Evolutionary conservation across 352 stramenopile genomes (phyloP).

Genomic region (Thalassiosira delicatula): DNA sequence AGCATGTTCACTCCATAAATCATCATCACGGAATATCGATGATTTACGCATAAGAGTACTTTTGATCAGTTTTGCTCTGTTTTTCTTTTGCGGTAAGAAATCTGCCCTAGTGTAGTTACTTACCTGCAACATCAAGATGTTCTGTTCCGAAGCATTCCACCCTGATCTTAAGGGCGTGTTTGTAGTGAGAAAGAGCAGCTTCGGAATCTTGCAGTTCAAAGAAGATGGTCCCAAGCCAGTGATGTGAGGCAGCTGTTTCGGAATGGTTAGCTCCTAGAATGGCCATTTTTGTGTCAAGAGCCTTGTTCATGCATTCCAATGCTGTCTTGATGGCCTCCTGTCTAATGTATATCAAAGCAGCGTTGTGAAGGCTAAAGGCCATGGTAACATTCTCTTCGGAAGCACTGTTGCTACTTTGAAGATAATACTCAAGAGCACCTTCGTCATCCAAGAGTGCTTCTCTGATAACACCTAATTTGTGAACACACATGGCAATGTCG

Average conservation of each 20-base stretch:
- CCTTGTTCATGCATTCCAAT: constrained; percentile 66
- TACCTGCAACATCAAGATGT: constrained; percentile 61
- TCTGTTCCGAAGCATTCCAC: constrained; percentile 63
- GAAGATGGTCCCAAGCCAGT: constrained; percentile 69
- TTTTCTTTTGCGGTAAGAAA: no score
- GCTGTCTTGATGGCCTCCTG: constrained; percentile 45
- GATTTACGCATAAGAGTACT: no score
- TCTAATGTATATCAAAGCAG: constrained; percentile 54
- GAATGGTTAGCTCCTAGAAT: constrained; percentile 50
- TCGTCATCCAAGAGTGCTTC: constrained; percentile 59
- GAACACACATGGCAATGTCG: constrained; percentile 65
- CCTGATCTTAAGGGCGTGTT: constrained; percentile 61
- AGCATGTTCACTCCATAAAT: no score
- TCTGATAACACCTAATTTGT: constrained; percentile 67
- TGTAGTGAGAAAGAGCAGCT: constrained; percentile 60
- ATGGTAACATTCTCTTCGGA: constrained; percentile 50
- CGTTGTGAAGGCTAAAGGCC: constrained; percentile 61
- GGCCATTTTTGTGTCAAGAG: constrained; percentile 53
- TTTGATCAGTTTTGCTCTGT: no score
- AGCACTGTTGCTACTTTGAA: constrained; percentile 32
- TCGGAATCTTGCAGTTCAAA: constrained; percentile 60
- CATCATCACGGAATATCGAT: no score
- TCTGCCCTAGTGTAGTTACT: no score
- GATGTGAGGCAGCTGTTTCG: constrained; percentile 66
- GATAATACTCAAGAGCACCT: constrained; percentile 54